These are phyloP conservation scores for Boletus sp. DNA, from an alignment of 768 basidiomycete species.

Conservation along the genomic window DNA sequence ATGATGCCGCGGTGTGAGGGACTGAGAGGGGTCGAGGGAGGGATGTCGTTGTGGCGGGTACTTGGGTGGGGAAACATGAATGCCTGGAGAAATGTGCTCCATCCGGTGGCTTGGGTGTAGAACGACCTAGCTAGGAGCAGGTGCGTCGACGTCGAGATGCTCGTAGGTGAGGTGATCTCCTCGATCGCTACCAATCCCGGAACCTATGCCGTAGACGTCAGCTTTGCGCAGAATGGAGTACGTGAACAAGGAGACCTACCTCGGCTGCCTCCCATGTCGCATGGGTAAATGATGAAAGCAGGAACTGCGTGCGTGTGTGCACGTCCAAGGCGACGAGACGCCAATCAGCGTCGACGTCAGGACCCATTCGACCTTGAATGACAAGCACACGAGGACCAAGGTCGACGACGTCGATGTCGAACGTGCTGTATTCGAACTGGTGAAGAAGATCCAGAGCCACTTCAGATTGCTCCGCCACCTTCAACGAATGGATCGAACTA, in stretches of 20 bases:
- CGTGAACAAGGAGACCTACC: not conserved
- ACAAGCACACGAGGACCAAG: conserved; percentile 19
- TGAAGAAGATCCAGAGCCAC: conserved; percentile 12
- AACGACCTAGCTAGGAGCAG: conserved; percentile 10
- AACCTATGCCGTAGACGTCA: not conserved
- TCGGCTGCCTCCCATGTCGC: not conserved
- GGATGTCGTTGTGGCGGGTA: too few relatives aligned
- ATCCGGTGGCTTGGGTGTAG: not conserved
- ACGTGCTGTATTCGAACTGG: conserved; percentile 5
- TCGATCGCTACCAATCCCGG: not conserved
- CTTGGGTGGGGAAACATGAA: conserved; percentile 10
- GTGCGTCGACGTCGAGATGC: conserved; percentile 23
- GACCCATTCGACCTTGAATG: not conserved
- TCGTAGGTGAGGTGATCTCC: not conserved
- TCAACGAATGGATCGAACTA: conserved; percentile 14
- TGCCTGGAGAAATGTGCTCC: conserved; percentile 10
- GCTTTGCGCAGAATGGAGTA: not conserved
- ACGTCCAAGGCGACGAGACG: conserved; percentile 17
- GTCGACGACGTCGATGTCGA: not conserved
- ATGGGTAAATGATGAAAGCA: not conserved
- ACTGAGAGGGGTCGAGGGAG: not conserved
- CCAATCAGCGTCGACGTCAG: not conserved
- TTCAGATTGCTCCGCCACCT: not conserved
- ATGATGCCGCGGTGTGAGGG: conserved; percentile 14
- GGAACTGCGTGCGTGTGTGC: conserved; percentile 5